Conservation (phyloP, 768 basidiomycete species). For the Lactifluus echinatus region DNA sequence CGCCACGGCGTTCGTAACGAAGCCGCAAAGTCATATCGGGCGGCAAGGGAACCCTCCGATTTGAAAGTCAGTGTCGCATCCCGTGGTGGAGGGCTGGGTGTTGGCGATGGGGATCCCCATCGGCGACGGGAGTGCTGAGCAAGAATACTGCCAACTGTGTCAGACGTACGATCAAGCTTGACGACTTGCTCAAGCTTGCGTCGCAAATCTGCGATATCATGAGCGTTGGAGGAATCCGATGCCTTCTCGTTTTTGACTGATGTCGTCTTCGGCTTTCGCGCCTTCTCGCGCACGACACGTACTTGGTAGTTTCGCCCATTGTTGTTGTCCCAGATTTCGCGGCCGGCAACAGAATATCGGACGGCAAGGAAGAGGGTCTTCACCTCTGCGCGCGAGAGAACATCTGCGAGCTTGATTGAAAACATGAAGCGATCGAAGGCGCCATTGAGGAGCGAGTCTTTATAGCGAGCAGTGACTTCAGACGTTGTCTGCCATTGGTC, state of each 20-base stretch:
- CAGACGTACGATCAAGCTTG: conserved; percentile 21
- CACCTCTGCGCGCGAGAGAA: conserved; percentile 68
- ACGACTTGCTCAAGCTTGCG: conserved; percentile 61
- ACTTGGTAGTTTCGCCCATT: conserved; percentile 67
- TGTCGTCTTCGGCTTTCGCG: conserved; percentile 25
- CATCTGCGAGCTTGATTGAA: conserved; percentile 65
- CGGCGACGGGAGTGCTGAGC: conserved; percentile 19
- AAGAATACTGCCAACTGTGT: conserved; percentile 31
- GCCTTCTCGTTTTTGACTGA: neutral
- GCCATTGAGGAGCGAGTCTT: conserved; percentile 33
- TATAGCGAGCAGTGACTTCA: conserved; percentile 77
- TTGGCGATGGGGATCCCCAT: conserved; percentile 16
- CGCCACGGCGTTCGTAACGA: conserved; percentile 46
- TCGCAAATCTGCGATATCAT: conserved; percentile 52
- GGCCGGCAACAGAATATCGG: conserved; percentile 57
- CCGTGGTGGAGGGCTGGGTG: conserved; percentile 12
- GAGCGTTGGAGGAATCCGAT: conserved; percentile 18
- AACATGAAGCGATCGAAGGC: conserved; percentile 70
- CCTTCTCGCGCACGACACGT: conserved; percentile 42
- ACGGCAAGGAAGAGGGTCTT: conserved; percentile 78
- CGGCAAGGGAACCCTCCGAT: conserved; percentile 36
- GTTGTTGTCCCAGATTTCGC: conserved; percentile 94
- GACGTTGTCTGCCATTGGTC: conserved; percentile 95
- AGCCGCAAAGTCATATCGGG: conserved; percentile 50
- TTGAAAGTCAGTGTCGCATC: conserved; percentile 21